phyloP scores from a whole-genome alignment of 202 grass and related monocot genomes.

The Schoenoplectus triqueter region DNA sequence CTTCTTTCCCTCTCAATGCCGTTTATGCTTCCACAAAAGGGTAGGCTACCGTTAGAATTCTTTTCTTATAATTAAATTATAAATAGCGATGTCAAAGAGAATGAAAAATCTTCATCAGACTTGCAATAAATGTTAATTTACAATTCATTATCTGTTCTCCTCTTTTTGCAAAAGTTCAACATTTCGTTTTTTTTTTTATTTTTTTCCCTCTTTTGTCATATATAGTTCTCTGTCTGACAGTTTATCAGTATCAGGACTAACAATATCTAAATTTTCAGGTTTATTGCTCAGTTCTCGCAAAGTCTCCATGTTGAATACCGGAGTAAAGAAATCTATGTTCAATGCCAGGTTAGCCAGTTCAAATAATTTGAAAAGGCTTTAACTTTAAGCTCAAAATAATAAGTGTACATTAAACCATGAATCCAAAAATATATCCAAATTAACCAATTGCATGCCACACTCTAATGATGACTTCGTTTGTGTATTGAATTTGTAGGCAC shows the following conservation, averaged over 20 bases:
- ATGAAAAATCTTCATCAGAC: too few relatives aligned
- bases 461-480: not conserved
- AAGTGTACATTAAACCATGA: not conserved
- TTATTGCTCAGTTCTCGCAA: slow-evolving; percentile 46
- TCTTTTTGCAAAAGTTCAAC: too few relatives aligned
- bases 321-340: slow-evolving; percentile 53
- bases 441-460: not conserved
- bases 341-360: slow-evolving; percentile 51
- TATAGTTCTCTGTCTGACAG: too few relatives aligned
- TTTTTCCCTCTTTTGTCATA: too few relatives aligned
- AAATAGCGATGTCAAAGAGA: too few relatives aligned
- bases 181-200: too few relatives aligned
- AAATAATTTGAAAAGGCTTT: not conserved
- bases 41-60: slow-evolving; percentile 20
- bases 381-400: not conserved
- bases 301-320: slow-evolving; percentile 55
- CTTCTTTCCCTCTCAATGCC: slow-evolving; percentile 59
- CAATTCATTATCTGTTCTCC: not conserved
- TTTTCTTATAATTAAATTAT: too few relatives aligned
- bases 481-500: slow-evolving; percentile 39
- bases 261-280: slow-evolving; percentile 39
- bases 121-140: not conserved
- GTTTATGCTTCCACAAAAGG: slow-evolving; percentile 57
- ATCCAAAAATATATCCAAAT: not conserved
- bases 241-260: not conserved